phyloP scores from a whole-genome alignment of 2,329 filamentous ascomycete species.

The Escovopsis sp. region DNA sequence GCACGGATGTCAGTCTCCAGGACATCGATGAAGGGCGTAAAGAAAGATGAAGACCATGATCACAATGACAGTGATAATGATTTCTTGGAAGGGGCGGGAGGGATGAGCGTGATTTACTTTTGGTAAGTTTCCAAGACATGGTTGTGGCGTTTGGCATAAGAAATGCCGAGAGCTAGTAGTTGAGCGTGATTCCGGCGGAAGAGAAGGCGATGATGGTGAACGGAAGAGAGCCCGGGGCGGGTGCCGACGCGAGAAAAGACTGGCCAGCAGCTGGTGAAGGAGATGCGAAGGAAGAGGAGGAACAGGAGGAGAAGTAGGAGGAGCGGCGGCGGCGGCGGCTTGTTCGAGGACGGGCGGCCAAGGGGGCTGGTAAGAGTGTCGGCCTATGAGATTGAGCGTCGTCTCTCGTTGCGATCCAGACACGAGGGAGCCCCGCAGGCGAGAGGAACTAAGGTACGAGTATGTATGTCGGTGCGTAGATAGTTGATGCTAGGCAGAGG shows the following conservation, averaged over 20 bases:
- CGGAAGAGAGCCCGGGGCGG: no score
- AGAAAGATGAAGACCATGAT: background rate
- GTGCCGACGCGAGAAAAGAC: no score
- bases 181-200: background rate
- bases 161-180: slow-evolving; percentile 1
- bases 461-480: background rate
- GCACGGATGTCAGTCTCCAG: background rate
- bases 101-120: slow-evolving; percentile 29
- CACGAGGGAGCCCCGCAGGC: background rate
- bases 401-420: background rate
- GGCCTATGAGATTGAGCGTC: no score
- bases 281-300: background rate
- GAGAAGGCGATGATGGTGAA: background rate
- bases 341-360: no score
- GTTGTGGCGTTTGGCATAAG: slow-evolving; percentile 12
- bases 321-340: background rate
- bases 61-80: background rate
- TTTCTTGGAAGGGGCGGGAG: background rate
- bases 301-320: background rate
- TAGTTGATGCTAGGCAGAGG: no score
- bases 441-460: background rate
- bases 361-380: no score
- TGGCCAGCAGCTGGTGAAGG: background rate
- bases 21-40: background rate
- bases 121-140: slow-evolving; percentile 46